Conservation (phyloP, 2,329 filamentous ascomycete species). For the Arthrobotrys conoides region DNA sequence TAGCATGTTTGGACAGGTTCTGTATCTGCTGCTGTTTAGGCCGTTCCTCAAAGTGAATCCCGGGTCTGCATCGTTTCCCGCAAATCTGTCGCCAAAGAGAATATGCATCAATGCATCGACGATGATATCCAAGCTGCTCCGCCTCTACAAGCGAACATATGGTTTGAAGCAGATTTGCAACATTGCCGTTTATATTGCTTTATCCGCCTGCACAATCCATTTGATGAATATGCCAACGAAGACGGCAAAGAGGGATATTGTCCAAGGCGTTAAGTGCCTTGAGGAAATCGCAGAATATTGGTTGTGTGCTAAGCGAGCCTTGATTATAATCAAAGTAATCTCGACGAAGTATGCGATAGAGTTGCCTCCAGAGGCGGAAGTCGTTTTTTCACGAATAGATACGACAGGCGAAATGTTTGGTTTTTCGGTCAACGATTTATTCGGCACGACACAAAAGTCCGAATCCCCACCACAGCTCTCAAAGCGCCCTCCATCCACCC, state of each 20-base stretch:
- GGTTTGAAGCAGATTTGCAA: constrained; percentile 95
- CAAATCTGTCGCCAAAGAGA: constrained; percentile 89
- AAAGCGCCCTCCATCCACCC: constrained; percentile 23
- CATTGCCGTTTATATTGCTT: constrained; percentile 93
- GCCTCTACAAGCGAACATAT: constrained; percentile 92
- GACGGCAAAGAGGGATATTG: constrained; percentile 88
- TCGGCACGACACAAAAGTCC: constrained; percentile 47
- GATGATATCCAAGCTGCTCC: constrained; percentile 92
- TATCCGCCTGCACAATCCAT: constrained; percentile 95
- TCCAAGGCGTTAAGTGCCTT: constrained; percentile 89
- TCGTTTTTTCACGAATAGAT: constrained; percentile 82
- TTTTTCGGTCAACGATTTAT: constrained; percentile 59
- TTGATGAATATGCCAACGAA: constrained; percentile 93
- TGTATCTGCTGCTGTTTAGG: constrained; percentile 95
- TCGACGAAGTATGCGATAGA: constrained; percentile 91
- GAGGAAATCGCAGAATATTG: constrained; percentile 97
- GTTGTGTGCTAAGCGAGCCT: constrained; percentile 87
- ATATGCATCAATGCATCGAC: constrained; percentile 91
- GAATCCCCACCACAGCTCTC: constrained; percentile 33
- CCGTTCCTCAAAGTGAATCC: constrained; percentile 88
- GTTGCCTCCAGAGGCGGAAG: constrained; percentile 84
- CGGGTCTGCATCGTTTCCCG: constrained; percentile 84
- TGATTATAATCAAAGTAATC: constrained; percentile 86
- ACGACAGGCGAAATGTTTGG: constrained; percentile 64
- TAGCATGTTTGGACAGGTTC: constrained; percentile 97